A percentile compares a stretch with the other conserved stretches of the same genome.
These are phyloP conservation scores for Saturnispora besseyi DNA, from an alignment of 805 yeast genomes.

Conservation along the genomic window DNA sequence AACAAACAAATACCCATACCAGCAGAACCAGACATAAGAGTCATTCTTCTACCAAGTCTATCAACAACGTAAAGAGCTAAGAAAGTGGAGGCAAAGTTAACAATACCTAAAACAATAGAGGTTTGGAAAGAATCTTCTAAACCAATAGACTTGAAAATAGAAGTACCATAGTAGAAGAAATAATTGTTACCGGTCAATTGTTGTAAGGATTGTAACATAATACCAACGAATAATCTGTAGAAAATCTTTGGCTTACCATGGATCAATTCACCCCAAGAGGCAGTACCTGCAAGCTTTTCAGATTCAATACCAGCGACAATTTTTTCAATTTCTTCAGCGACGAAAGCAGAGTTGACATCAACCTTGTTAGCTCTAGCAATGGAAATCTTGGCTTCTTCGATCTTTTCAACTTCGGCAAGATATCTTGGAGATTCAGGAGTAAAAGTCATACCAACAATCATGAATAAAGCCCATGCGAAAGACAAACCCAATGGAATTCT, in stretches of 20 bases:
- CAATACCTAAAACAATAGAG: conserved; percentile 49
- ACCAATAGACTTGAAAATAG: conserved; percentile 53
- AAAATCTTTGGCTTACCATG: conserved; percentile 57
- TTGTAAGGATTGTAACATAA: conserved; percentile 50
- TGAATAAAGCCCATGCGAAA: conserved; percentile 43
- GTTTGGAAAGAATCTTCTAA: conserved; percentile 47
- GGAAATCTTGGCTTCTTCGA: conserved; percentile 46
- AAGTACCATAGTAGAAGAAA: conserved; percentile 58
- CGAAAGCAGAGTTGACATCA: conserved; percentile 43
- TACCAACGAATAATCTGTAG: conserved; percentile 48
- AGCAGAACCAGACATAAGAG: conserved; percentile 41
- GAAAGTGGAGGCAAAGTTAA: conserved; percentile 49
- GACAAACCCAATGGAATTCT: conserved; percentile 50
- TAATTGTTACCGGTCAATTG: conserved; percentile 58
- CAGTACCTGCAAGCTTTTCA: conserved; percentile 54
- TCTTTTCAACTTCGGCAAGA: conserved; percentile 40
- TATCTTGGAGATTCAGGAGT: conserved; percentile 69
- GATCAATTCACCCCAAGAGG: conserved; percentile 55
- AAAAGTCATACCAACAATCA: conserved; percentile 41
- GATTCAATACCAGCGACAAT: conserved; percentile 54
- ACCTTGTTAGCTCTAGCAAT: conserved; percentile 53
- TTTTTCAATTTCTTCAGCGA: conserved; percentile 41
- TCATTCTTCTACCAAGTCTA: conserved; percentile 43
- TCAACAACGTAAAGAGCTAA: conserved; percentile 46
- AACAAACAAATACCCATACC: conserved; percentile 50